These are phyloP conservation scores for Cronartium quercuum DNA, from an alignment of 1,284 basidiomycete genomes.

Conservation along the genomic window DNA sequence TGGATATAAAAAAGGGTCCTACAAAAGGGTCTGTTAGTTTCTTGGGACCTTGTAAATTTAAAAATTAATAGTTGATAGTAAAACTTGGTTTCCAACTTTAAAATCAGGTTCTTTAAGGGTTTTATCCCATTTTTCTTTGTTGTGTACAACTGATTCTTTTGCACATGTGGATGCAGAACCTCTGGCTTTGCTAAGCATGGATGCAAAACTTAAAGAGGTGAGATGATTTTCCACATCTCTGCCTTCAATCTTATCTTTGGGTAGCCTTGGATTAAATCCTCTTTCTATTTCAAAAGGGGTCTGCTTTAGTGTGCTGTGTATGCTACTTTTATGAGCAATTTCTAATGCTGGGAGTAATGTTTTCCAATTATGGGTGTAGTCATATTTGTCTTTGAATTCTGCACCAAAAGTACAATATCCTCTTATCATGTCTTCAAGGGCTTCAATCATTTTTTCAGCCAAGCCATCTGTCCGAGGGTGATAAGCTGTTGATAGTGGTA, in stretches of 20 bases:
- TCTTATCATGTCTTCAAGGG: too few species aligned
- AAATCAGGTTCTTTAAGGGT: neutral
- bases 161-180: neutral
- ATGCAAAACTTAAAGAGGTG: neutral
- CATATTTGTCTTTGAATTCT: constrained; percentile 14
- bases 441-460: too few species aligned
- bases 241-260: neutral
- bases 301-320: neutral
- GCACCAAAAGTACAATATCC: neutral
- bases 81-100: neutral
- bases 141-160: neutral
- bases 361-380: constrained; percentile 3
- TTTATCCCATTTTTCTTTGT: constrained; percentile 16
- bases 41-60: neutral
- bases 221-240: neutral
- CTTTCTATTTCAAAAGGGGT: constrained; percentile 1
- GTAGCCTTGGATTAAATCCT: neutral
- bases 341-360: neutral
- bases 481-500: too few species aligned
- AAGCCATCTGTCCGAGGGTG: too few species aligned
- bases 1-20: neutral
- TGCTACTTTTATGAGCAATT: neutral
- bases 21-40: neutral
- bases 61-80: constrained; percentile 10
- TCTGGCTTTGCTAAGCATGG: neutral